These are phyloP conservation scores for Austroboletus novae-zelandiae DNA, from an alignment of 1,284 basidiomycete species.

Conservation along the genomic window DNA sequence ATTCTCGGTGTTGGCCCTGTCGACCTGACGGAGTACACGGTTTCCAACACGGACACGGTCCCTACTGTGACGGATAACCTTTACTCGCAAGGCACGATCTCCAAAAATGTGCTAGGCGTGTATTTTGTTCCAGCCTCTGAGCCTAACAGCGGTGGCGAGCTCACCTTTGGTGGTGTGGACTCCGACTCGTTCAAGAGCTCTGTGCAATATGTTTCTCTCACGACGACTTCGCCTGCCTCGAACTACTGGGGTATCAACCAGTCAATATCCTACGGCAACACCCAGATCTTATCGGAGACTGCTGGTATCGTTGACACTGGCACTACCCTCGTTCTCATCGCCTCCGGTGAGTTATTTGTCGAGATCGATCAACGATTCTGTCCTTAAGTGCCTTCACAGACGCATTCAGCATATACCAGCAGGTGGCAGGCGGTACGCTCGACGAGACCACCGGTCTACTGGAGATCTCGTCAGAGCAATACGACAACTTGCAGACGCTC, in stretches of 20 bases:
- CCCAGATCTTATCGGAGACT: conserved; percentile 37
- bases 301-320: conserved; percentile 61
- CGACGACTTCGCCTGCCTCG: conserved; percentile 44
- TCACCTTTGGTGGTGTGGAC: conserved; percentile 52
- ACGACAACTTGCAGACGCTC: conserved; percentile 37
- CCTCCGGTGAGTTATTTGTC: conserved; percentile 29
- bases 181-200: conserved; percentile 37
- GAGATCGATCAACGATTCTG: no score
- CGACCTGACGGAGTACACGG: conserved; percentile 44
- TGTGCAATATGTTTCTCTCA: conserved; percentile 53
- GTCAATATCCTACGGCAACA: conserved; percentile 43
- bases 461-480: conserved; percentile 38
- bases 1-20: conserved; percentile 59
- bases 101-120: conserved; percentile 45
- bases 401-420: conserved; percentile 49
- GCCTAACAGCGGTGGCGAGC: conserved; percentile 38
- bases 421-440: conserved; percentile 49
- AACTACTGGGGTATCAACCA: conserved; percentile 58
- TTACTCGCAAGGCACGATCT: conserved; percentile 41
- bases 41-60: conserved; percentile 20
- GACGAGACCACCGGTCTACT: conserved; percentile 46
- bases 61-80: conserved; percentile 49
- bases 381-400: conserved; percentile 26
- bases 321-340: conserved; percentile 45
- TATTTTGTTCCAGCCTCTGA: conserved; percentile 44